A percentile compares a stretch with the other conserved stretches of the same genome.
Evolutionary conservation across 768 basidiomycete species (phyloP).

Genomic region (Trametes cingulata): DNA sequence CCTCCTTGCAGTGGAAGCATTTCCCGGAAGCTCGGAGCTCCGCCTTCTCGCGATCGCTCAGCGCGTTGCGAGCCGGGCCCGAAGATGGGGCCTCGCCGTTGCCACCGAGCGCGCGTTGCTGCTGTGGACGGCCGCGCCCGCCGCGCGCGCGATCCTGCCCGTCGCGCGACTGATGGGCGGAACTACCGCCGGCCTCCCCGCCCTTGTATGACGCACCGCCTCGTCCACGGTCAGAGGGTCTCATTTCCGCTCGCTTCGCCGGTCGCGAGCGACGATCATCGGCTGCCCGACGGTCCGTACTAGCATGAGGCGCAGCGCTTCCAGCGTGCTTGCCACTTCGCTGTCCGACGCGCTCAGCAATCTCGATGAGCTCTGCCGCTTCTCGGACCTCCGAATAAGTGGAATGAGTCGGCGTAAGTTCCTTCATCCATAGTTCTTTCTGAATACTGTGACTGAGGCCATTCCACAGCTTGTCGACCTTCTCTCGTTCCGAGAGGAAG

Average conservation of each 20-base stretch:
- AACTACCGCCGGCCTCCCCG: no score
- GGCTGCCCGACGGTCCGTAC: neutral
- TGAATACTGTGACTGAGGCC: conserved; percentile 32
- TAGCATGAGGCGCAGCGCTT: neutral
- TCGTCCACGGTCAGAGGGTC: no score
- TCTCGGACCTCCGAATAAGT: conserved; percentile 29
- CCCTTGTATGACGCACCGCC: no score
- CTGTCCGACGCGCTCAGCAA: conserved; percentile 18
- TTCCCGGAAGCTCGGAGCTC: neutral
- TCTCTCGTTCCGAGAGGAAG: conserved; percentile 26
- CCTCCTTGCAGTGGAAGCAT: conserved; percentile 17
- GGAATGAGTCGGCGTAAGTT: conserved; percentile 31
- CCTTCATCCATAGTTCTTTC: conserved; percentile 31
- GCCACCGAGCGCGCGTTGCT: no score
- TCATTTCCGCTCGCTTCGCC: no score
- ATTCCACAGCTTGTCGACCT: conserved; percentile 38
- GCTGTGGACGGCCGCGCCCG: no score
- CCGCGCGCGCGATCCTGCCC: no score
- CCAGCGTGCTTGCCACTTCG: neutral
- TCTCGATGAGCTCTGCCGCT: conserved; percentile 36
- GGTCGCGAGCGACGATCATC: neutral
- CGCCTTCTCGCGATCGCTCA: neutral
- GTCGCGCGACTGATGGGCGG: no score
- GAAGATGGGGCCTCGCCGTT: neutral
- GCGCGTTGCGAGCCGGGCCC: neutral